Conservation (phyloP, 345 rosid genomes). For the Citrus sp. region DNA sequence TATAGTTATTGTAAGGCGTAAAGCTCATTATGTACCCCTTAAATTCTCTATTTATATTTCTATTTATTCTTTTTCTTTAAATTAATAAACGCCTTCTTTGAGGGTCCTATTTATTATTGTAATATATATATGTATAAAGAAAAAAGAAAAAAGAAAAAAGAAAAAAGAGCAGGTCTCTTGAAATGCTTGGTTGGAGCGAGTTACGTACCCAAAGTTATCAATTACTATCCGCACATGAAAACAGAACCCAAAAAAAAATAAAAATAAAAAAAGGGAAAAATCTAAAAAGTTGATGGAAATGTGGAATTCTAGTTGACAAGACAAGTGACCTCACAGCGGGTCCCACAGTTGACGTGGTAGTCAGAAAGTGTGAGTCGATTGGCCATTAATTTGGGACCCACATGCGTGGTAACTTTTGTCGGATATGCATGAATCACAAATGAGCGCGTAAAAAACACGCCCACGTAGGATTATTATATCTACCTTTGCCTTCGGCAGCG, state of each 20-base stretch:
- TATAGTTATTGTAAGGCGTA: too few species aligned
- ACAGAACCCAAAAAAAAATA: too few species aligned
- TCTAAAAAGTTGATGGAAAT: not conserved
- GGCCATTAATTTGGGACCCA: conserved; percentile 20
- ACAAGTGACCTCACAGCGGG: conserved; percentile 7
- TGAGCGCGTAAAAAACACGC: conserved; percentile 64
- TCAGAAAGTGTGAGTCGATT: conserved; percentile 13
- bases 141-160: too few species aligned
- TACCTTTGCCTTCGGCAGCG: conserved; percentile 14
- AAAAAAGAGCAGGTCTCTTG: not conserved
- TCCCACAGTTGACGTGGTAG: conserved; percentile 25
- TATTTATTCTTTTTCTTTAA: too few species aligned
- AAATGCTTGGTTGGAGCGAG: not conserved
- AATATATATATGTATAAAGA: too few species aligned
- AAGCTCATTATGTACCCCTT: too few species aligned
- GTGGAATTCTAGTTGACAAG: conserved; percentile 14
- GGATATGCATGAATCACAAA: conserved; percentile 32
- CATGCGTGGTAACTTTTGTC: conserved; percentile 41
- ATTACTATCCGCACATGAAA: not conserved
- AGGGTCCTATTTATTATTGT: too few species aligned
- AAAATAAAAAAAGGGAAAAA: not conserved
- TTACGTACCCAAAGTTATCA: not conserved
- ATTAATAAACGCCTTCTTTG: too few species aligned
- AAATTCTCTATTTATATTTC: too few species aligned
- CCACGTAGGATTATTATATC: conserved; percentile 27